Evolutionary conservation across 805 yeast species (phyloP).

Genomic region (Jamesozyma jinghongensis): DNA sequence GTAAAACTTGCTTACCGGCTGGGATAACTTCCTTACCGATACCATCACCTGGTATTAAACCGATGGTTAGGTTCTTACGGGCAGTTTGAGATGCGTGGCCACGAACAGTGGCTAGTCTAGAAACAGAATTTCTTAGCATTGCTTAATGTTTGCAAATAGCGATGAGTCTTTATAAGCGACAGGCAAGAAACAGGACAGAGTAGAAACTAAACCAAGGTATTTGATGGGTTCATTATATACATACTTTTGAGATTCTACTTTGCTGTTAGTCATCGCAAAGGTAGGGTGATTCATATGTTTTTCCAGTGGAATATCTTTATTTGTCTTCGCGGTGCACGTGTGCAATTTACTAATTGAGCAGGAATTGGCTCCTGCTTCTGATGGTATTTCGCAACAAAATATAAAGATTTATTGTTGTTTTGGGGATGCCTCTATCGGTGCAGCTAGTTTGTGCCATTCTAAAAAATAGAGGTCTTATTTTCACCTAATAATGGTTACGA

Average conservation of each 20-base stretch:
- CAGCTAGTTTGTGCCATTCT: too few relatives aligned
- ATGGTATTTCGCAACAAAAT: too few relatives aligned
- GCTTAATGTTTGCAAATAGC: not conserved
- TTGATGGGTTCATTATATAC: not conserved
- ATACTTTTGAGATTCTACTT: not conserved
- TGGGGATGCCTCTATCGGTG: too few relatives aligned
- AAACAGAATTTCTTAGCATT: constrained; percentile 25
- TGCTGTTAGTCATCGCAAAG: not conserved
- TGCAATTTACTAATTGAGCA: not conserved
- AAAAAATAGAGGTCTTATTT: not conserved
- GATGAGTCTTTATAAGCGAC: not conserved
- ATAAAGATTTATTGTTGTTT: too few relatives aligned
- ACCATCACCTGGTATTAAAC: constrained; percentile 95
- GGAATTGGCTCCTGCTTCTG: not conserved
- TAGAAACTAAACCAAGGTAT: not conserved
- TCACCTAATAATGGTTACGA: too few relatives aligned
- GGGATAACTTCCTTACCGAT: constrained; percentile 97
- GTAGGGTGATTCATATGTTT: not conserved
- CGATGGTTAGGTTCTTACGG: constrained; percentile 44
- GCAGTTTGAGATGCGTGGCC: constrained; percentile 32
- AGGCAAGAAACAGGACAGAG: not conserved
- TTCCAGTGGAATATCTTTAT: not conserved
- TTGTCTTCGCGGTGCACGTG: not conserved
- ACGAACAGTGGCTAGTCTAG: constrained; percentile 25
- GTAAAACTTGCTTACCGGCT: constrained; percentile 83